phyloP scores from a whole-genome alignment of 176 grass and related monocot species.

The Areca catechu region DNA sequence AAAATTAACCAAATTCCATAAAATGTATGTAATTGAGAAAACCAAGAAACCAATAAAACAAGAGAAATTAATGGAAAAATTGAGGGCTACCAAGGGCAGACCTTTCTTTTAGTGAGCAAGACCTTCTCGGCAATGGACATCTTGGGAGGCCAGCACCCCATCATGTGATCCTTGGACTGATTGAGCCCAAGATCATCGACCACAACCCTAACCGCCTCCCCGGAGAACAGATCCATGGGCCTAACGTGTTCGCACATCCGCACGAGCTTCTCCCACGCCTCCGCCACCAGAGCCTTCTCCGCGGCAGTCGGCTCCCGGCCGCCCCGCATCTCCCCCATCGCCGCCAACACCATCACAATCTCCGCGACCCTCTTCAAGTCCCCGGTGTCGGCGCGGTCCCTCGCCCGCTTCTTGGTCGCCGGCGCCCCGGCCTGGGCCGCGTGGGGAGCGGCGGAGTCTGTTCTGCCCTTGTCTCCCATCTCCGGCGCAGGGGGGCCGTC shows the following conservation, averaged over 20 bases:
- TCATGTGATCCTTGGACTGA: slow-evolving; percentile 49
- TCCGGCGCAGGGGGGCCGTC: slow-evolving; percentile 1
- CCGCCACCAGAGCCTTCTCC: slow-evolving; percentile 71
- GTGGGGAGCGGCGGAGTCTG: no score
- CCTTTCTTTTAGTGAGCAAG: slow-evolving; percentile 87
- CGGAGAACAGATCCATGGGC: slow-evolving; percentile 90
- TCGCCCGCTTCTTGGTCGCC: slow-evolving; percentile 9
- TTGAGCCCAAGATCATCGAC: slow-evolving; percentile 93
- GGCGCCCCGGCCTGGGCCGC: background rate
- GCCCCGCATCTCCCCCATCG: slow-evolving; percentile 58
- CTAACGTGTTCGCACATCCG: slow-evolving; percentile 36
- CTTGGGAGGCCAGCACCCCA: slow-evolving; percentile 74
- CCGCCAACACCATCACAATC: slow-evolving; percentile 91
- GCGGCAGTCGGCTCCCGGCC: slow-evolving; percentile 64
- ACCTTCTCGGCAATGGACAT: slow-evolving; percentile 82
- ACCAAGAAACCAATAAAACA: no score
- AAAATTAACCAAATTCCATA: background rate
- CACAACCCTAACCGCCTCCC: slow-evolving; percentile 67
- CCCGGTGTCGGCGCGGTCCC: slow-evolving; percentile 13
- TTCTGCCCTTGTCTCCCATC: slow-evolving; percentile 18
- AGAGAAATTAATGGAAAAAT: no score
- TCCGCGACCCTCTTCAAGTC: slow-evolving; percentile 75
- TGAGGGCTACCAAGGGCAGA: slow-evolving; percentile 3
- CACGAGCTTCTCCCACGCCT: slow-evolving; percentile 62
- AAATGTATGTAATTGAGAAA: background rate